Percentiles rank a stretch among this genome's conserved stretches.
Conservation (phyloP, 805 yeast genomes). For the Metschnikowia proteae region DNA sequence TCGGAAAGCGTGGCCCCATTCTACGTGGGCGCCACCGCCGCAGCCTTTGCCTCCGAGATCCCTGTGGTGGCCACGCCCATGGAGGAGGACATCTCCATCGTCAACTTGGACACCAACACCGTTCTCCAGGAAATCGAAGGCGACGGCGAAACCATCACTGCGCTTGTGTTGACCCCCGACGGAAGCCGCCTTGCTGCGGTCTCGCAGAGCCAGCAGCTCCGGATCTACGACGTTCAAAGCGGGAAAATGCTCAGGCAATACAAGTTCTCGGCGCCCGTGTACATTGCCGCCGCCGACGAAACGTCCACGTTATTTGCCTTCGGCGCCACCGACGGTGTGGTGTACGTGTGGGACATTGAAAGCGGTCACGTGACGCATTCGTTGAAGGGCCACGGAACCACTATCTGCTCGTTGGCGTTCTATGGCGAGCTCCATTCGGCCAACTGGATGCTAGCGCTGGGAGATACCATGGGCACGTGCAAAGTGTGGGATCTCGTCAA, state of each 20-base stretch:
- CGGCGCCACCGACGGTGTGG: slow-evolving; percentile 93
- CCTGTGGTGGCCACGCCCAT: slow-evolving; percentile 72
- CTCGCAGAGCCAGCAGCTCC: slow-evolving; percentile 80
- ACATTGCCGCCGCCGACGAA: slow-evolving; percentile 68
- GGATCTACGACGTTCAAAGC: slow-evolving; percentile 52
- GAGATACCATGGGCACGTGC: slow-evolving; percentile 55
- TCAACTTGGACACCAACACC: slow-evolving; percentile 58
- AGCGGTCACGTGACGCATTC: slow-evolving; percentile 87
- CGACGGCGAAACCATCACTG: slow-evolving; percentile 79
- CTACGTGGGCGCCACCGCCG: slow-evolving; percentile 80
- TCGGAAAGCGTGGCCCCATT: slow-evolving; percentile 63
- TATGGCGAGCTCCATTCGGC: slow-evolving; percentile 64
- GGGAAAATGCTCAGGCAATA: slow-evolving; percentile 44
- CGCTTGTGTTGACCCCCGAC: slow-evolving; percentile 72
- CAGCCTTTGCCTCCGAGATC: slow-evolving; percentile 62
- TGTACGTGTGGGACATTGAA: slow-evolving; percentile 87
- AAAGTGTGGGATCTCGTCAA: slow-evolving; percentile 66
- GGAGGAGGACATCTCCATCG: slow-evolving; percentile 69
- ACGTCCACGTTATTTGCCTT: slow-evolving; percentile 86
- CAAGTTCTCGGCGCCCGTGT: slow-evolving; percentile 75
- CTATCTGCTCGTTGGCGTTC: slow-evolving; percentile 70
- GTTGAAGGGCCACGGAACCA: slow-evolving; percentile 89
- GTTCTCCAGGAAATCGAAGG: slow-evolving; percentile 65
- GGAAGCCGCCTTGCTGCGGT: slow-evolving; percentile 65
- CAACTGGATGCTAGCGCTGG: slow-evolving; percentile 76